Conservation (phyloP, 495 filamentous ascomycete genomes). For the Annulohypoxylon nitens region DNA sequence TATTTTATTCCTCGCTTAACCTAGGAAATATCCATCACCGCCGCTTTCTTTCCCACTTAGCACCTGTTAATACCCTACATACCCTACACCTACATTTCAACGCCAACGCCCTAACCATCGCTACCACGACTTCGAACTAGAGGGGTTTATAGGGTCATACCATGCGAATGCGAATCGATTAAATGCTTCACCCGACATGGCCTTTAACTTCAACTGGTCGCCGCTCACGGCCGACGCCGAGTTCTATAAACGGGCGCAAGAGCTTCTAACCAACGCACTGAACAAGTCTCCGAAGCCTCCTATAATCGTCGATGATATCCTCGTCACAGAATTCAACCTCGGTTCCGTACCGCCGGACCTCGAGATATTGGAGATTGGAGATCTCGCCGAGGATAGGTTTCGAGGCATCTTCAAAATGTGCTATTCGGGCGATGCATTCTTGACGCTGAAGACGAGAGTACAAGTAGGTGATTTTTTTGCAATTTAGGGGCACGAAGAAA, state of each 20-base stretch:
- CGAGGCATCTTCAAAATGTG: slow-evolving; percentile 99
- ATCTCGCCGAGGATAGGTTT: slow-evolving; percentile 96
- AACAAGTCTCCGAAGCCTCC: slow-evolving; percentile 99
- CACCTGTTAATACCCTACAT: slow-evolving; percentile 11
- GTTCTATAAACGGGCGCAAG: slow-evolving; percentile 91
- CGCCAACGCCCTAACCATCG: slow-evolving; percentile 4
- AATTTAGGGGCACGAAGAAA: not conserved
- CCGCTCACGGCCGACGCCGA: slow-evolving; percentile 93
- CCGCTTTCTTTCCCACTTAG: slow-evolving; percentile 14
- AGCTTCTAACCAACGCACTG: slow-evolving; percentile 91
- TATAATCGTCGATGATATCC: slow-evolving; percentile 99
- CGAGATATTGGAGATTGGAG: slow-evolving; percentile 96
- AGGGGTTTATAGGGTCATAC: slow-evolving; percentile 15
- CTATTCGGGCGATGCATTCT: slow-evolving; percentile 92
- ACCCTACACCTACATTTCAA: slow-evolving; percentile 10
- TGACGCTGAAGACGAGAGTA: slow-evolving; percentile 93
- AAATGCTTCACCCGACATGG: slow-evolving; percentile 73
- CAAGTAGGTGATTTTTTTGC: slow-evolving; percentile 68
- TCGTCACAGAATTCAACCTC: slow-evolving; percentile 97
- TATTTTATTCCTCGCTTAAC: slow-evolving; percentile 39
- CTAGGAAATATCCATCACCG: slow-evolving; percentile 20
- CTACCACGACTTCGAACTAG: not conserved
- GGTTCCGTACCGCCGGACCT: slow-evolving; percentile 91
- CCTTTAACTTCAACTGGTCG: slow-evolving; percentile 99
- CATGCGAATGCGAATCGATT: slow-evolving; percentile 49